These are phyloP conservation scores for Ganoderma multipileum DNA, from an alignment of 1,284 basidiomycete genomes.

Conservation along the genomic window DNA sequence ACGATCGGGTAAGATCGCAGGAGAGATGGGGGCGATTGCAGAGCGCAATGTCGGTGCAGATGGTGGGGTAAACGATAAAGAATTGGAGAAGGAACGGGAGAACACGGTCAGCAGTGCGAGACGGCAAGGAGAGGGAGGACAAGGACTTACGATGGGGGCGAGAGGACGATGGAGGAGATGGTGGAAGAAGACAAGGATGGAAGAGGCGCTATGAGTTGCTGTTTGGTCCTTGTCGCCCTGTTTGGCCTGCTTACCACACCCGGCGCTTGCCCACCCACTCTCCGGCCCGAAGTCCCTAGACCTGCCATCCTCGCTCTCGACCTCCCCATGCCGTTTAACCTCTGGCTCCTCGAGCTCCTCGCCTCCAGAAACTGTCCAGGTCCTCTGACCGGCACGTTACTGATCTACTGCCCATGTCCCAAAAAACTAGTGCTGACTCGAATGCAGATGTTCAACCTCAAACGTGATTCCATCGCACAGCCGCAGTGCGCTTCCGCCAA, in stretches of 20 bases:
- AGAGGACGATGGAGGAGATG: slow-evolving; percentile 32
- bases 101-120: slow-evolving; percentile 7
- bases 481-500: too few relatives aligned
- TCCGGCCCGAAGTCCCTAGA: background rate
- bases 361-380: background rate
- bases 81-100: slow-evolving; percentile 10
- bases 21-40: slow-evolving; percentile 33
- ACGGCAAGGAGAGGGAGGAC: background rate
- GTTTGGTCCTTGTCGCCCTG: slow-evolving; percentile 36
- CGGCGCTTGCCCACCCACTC: slow-evolving; percentile 16
- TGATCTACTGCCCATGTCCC: background rate
- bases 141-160: slow-evolving; percentile 30
- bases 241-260: slow-evolving; percentile 33
- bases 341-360: too few relatives aligned
- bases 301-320: background rate
- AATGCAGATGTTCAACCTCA: background rate
- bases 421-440: background rate
- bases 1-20: slow-evolving; percentile 38
- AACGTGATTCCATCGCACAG: background rate
- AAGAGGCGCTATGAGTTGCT: slow-evolving; percentile 26
- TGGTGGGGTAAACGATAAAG: slow-evolving; percentile 9
- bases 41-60: slow-evolving; percentile 23
- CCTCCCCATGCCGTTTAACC: background rate
- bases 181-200: slow-evolving; percentile 37
- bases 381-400: background rate